Evolutionary conservation across 306 rosid genomes (phyloP).

Genomic region (Vigna trinervia): DNA sequence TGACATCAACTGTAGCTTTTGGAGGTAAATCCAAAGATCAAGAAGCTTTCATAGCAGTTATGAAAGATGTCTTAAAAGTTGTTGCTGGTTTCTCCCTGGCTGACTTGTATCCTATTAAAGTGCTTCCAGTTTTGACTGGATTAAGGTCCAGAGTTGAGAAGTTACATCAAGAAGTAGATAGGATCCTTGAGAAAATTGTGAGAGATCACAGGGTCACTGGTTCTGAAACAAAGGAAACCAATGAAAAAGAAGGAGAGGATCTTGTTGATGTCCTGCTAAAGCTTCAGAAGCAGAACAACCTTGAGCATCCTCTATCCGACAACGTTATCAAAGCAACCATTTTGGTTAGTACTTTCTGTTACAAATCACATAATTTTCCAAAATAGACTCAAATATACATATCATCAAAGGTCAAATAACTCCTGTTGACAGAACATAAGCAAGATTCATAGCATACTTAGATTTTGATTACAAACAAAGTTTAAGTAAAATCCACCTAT

Average conservation of each 20-base stretch:
- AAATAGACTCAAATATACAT: background rate
- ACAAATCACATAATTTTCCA: background rate
- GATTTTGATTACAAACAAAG: background rate
- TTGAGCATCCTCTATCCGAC: constrained; percentile 39
- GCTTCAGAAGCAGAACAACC: constrained; percentile 37
- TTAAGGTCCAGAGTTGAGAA: constrained; percentile 14
- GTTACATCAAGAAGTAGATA: constrained; percentile 17
- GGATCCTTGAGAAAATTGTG: constrained; percentile 31
- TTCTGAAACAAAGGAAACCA: background rate
- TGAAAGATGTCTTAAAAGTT: constrained; percentile 5
- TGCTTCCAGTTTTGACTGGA: constrained; percentile 41
- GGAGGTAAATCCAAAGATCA: constrained; percentile 35
- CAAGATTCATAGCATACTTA: background rate
- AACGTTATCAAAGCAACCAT: constrained; percentile 41
- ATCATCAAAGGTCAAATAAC: background rate
- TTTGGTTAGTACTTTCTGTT: constrained; percentile 17
- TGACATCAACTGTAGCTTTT: constrained; percentile 29
- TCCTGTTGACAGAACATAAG: background rate
- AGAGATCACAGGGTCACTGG: constrained; percentile 1
- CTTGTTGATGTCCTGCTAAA: constrained; percentile 46
- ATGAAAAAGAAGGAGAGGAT: constrained; percentile 35
- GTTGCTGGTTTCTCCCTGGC: constrained; percentile 38
- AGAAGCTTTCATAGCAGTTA: background rate
- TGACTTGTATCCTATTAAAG: constrained; percentile 41
- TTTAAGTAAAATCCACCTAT: background rate